Evolutionary conservation across 768 basidiomycete genomes (phyloP).

Genomic region (Sporobolomyces phaffii): DNA sequence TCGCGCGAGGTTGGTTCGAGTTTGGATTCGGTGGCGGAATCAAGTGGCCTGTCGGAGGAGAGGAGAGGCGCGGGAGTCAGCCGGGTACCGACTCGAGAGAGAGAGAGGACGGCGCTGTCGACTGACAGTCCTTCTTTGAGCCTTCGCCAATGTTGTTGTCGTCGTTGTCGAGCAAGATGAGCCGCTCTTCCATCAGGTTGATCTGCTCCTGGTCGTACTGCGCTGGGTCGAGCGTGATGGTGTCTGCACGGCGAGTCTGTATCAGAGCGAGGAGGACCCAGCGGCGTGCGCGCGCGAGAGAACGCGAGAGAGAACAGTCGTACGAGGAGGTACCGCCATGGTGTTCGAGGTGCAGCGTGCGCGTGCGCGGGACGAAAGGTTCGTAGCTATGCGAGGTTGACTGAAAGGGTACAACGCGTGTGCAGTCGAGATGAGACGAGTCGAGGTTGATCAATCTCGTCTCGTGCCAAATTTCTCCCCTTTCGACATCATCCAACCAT

Average conservation of each 20-base stretch:
- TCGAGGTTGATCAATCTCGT: neutral
- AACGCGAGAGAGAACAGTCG: neutral
- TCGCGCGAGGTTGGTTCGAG: constrained; percentile 42
- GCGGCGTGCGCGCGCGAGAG: neutral
- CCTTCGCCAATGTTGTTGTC: constrained; percentile 76
- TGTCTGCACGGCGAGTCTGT: constrained; percentile 4
- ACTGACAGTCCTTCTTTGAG: constrained; percentile 89
- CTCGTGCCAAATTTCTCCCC: neutral
- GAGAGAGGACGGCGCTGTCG: neutral
- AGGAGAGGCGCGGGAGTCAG: neutral
- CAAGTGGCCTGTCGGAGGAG: constrained; percentile 66
- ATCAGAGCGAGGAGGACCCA: neutral
- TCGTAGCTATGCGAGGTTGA: neutral
- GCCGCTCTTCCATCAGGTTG: constrained; percentile 83
- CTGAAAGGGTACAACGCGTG: neutral
- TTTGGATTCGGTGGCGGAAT: constrained; percentile 81
- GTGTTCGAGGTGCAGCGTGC: neutral
- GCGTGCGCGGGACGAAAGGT: neutral
- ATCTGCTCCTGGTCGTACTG: constrained; percentile 88
- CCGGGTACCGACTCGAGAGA: neutral
- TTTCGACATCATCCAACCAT: neutral
- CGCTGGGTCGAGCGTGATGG: constrained; percentile 58
- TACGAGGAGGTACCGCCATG: constrained; percentile 5
- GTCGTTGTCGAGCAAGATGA: constrained; percentile 83
- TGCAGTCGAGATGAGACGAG: neutral